Percentiles rank a stretch among this genome's conserved stretches.
Conservation (phyloP, 805 yeast species). For the Ogataea siamensis region DNA sequence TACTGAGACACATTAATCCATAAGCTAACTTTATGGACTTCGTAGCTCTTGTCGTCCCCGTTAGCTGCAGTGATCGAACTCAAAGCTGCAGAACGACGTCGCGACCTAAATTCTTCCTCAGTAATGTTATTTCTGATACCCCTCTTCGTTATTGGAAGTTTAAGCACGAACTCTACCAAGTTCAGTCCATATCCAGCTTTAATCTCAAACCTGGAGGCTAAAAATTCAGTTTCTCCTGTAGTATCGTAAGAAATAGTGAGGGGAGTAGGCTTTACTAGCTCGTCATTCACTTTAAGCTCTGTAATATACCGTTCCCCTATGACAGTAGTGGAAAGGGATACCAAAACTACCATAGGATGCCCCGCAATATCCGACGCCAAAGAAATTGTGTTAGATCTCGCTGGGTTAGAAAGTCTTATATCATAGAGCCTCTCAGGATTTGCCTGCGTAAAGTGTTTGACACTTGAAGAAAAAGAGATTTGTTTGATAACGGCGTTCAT, state of each 20-base stretch:
- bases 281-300: conserved; percentile 43
- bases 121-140: background rate
- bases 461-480: conserved; percentile 36
- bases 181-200: conserved; percentile 48
- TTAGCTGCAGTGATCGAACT: conserved; percentile 3
- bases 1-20: conserved; percentile 41
- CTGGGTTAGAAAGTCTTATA: conserved; percentile 34
- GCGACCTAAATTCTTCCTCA: conserved; percentile 15
- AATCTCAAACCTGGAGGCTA: conserved; percentile 42
- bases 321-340: conserved; percentile 42
- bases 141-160: conserved; percentile 22
- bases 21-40: conserved; percentile 35
- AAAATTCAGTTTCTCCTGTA: conserved; percentile 23
- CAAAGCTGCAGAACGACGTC: conserved; percentile 13
- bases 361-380: conserved; percentile 45
- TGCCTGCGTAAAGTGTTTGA: conserved; percentile 25
- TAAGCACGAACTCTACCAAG: conserved; percentile 38
- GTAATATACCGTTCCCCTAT: conserved; percentile 38
- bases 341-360: conserved; percentile 44
- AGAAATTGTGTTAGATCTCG: conserved; percentile 40
- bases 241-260: conserved; percentile 37
- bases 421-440: conserved; percentile 27
- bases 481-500: conserved; percentile 37
- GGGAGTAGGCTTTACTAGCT: conserved; percentile 42
- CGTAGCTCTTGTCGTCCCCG: conserved; percentile 17